phyloP scores from a whole-genome alignment of 2,329 filamentous ascomycete species.

The Podosphaera fusca region DNA sequence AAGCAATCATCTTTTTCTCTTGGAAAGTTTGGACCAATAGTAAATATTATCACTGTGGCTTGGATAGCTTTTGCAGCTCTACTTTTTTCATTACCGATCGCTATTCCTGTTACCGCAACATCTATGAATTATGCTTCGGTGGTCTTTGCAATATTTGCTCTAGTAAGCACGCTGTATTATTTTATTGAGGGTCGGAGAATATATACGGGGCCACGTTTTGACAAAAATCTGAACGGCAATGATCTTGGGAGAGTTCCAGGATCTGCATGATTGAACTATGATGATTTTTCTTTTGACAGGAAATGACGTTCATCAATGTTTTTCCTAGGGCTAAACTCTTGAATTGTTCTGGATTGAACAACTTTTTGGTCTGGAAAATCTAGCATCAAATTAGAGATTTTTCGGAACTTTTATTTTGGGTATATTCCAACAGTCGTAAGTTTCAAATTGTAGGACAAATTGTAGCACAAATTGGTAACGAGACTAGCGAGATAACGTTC shows the following conservation, averaged over 20 bases:
- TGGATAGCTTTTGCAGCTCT: conserved; percentile 38
- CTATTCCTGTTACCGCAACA: conserved; percentile 29
- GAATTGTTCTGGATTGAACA: too few relatives aligned
- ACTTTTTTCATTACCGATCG: conserved; percentile 39
- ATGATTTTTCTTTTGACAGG: too few relatives aligned
- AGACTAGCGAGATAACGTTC: too few relatives aligned
- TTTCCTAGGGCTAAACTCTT: too few relatives aligned
- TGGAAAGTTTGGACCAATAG: conserved; percentile 31
- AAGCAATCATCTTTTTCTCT: conserved; percentile 32
- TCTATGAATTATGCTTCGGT: conserved; percentile 31
- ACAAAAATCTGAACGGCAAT: neutral
- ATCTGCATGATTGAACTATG: neutral
- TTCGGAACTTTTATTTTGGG: too few relatives aligned
- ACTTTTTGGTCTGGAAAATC: too few relatives aligned
- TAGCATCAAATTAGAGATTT: too few relatives aligned
- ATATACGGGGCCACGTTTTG: neutral
- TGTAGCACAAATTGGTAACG: too few relatives aligned
- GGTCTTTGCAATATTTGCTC: conserved; percentile 30
- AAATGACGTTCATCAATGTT: too few relatives aligned
- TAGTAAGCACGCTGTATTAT: conserved; percentile 28
- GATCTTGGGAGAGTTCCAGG: neutral
- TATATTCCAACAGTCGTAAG: too few relatives aligned
- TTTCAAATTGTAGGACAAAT: too few relatives aligned
- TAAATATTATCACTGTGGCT: conserved; percentile 31
- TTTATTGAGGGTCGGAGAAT: conserved; percentile 8